Base-by-base conservation (phyloP, 1,284 basidiomycete species). In the Ganoderma resinaceum region DNA sequence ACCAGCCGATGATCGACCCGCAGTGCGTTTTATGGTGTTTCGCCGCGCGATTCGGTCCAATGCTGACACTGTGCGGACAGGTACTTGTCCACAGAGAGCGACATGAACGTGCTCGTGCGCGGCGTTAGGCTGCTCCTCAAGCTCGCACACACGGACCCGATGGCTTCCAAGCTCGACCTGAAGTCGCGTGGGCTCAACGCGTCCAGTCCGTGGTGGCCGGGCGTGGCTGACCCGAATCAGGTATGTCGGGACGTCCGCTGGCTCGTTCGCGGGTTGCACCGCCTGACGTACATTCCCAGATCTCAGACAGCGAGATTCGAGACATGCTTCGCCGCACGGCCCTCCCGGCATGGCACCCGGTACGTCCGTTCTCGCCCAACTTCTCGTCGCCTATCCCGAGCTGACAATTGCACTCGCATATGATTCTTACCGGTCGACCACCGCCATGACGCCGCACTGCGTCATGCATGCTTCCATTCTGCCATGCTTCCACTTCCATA, bases 1-100 rank as follows among this genome's bases (percentile, higher is more conserved):
- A 83, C 53, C 71, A 78, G 4, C 83, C 85, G 0, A 49, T 78
- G 7, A 83, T 86, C 67, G 80, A 85, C 69, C 81, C 82, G 26
- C 80, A 82, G 77, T 79, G 74, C 40, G 80, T 77, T 3, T 23
- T 18, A 3, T 38, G 37, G 7, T 11, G 33, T 58, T n/a, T 3
- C 35, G 7, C 20, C 20, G n/a, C 12, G 35, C 14, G 23, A 12
- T 26, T 16, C 2, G 33, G 49, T 14, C 26, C 23, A 12, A 35
- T 11, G n/a, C 35, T 37, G 9, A 60, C 16, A 18, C 8, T 29
- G 16, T 4, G 29, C 4, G 29, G 29, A n/a, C 60, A 77, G 75
- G 65, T 77, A 76, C 60, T 69, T 78, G 35, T 61, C 70, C 0
- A 67, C 73, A n/a, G 66, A 72, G 61, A 75, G 72, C 58, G 76